Percentiles rank a stretch among this genome's conserved stretches.
Evolutionary conservation across 2,329 filamentous ascomycete species (phyloP).

Genomic region (Hymenoscyphus occultus): DNA sequence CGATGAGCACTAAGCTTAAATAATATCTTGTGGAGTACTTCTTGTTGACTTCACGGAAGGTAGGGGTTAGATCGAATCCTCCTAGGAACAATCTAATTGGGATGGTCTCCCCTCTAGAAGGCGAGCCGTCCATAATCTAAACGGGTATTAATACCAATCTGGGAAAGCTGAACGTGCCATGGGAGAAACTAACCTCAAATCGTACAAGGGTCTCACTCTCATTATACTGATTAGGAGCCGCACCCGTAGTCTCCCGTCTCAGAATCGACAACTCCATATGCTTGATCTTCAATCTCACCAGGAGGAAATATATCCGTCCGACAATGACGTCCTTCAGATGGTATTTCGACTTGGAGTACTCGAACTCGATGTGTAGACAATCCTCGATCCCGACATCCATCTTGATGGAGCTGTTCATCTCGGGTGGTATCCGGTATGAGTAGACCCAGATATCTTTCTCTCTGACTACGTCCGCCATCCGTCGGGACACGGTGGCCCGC

Average conservation of each 20-base stretch:
- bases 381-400: conserved; percentile 99
- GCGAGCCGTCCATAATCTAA: conserved; percentile 39
- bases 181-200: conserved; percentile 66
- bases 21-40: conserved; percentile 99
- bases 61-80: conserved; percentile 95
- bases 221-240: conserved; percentile 97
- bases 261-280: conserved; percentile 99
- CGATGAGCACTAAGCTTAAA: conserved; percentile 90
- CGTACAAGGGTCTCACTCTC: conserved; percentile 97
- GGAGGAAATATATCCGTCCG: conserved; percentile 94
- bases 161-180: conserved; percentile 5
- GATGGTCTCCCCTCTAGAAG: conserved; percentile 70
- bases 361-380: conserved; percentile 98
- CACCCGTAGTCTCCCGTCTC: conserved; percentile 90
- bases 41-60: conserved; percentile 99
- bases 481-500: conserved; percentile 89
- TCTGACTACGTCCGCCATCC: conserved; percentile 96
- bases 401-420: conserved; percentile 98
- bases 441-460: conserved; percentile 99
- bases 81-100: conserved; percentile 96
- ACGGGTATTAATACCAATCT: neutral
- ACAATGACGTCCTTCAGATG: conserved; percentile 99
- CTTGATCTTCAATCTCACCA: conserved; percentile 98
- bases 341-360: conserved; percentile 99
- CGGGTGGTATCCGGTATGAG: conserved; percentile 94